phyloP scores from a whole-genome alignment of 2,329 filamentous ascomycete species.

The Emergomyces africanus region DNA sequence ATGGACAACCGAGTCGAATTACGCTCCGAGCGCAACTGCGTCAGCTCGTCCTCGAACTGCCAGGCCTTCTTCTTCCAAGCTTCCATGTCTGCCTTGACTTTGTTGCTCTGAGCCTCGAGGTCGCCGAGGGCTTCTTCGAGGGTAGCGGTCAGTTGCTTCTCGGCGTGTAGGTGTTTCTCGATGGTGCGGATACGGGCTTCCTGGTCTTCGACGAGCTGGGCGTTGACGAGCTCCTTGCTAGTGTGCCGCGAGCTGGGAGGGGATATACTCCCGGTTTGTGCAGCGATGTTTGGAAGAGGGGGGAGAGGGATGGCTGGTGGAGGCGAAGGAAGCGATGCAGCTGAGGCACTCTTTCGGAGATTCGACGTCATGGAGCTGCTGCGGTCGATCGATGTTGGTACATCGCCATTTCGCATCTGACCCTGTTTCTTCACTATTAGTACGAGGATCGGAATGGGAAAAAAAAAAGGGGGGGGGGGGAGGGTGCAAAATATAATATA shows the following conservation, averaged over 20 bases:
- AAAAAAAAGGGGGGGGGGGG: no score
- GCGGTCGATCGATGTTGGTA: conserved; percentile 35
- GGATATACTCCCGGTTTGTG: conserved; percentile 43
- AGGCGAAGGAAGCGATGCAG: conserved; percentile 76
- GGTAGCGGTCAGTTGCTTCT: conserved; percentile 91
- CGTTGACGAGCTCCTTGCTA: conserved; percentile 67
- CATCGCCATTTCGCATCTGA: conserved; percentile 29
- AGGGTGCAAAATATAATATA: background rate
- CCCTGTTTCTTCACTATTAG: conserved; percentile 14
- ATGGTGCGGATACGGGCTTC: conserved; percentile 90
- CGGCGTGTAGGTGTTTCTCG: conserved; percentile 89
- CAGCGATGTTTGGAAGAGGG: conserved; percentile 57
- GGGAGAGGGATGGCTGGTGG: conserved; percentile 94
- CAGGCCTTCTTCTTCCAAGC: conserved; percentile 77
- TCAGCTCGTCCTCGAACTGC: conserved; percentile 54
- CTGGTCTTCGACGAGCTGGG: conserved; percentile 86
- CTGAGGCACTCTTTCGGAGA: conserved; percentile 72
- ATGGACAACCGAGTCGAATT: conserved; percentile 52
- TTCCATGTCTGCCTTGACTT: conserved; percentile 82
- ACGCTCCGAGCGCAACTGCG: conserved; percentile 44
- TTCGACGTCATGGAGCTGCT: conserved; percentile 52
- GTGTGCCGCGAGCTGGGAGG: conserved; percentile 54
- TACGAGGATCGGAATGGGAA: background rate
- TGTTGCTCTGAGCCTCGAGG: conserved; percentile 80
- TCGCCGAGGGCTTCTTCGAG: conserved; percentile 93